Evolutionary conservation across 2,329 filamentous ascomycete species (phyloP), one percentile per base, ranked within the genome.

Genomic region (Arthroderma uncinatum): DNA sequence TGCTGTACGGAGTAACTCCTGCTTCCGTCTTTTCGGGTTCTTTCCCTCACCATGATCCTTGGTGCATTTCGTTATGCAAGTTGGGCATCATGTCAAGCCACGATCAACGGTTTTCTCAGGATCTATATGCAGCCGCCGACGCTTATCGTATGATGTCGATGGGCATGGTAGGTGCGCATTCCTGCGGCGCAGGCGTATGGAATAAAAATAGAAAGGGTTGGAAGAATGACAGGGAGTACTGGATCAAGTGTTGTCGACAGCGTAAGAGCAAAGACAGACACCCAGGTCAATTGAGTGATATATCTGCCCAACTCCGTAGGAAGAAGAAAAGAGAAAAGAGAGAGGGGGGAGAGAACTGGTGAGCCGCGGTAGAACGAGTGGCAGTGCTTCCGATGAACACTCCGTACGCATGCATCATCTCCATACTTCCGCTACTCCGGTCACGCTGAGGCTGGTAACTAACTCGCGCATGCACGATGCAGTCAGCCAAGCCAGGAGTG

Each of bases 51-150:
- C 21, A 42, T 28, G 23, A 30, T 47, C 44, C 40, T 33, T 30
- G 44, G 23, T 23, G 44, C n/a, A 33, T 16, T 30, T 30, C 10
- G 7, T 9, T 12, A 48, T 48, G 44, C 44, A 48, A 14, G 44
- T 48, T 48, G 44, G 44, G 44, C 44, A 48, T 48, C 44, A 48
- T 16, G 23, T 30, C 44, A 30, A 48, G 44, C 44, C 23, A 33
- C 25, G 44, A 48, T 48, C 44, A 48, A 48, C 44, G 44, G 25
- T n/a, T 30, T 48, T 48, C 30, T n/a, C n/a, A 10, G 44, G 28
- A 14, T n/a, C 14, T 10, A 19, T 48, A n/a, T 48, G 44, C 44
- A 30, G 44, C 44, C 14, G 44, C 23, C 21, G 10, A 30, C 25
- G 23, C 44, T 28, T 25, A 48, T 48, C 12, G 7, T 19, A 6